Conservation (phyloP, 768 basidiomycete genomes). For the Serendipita sp. region DNA sequence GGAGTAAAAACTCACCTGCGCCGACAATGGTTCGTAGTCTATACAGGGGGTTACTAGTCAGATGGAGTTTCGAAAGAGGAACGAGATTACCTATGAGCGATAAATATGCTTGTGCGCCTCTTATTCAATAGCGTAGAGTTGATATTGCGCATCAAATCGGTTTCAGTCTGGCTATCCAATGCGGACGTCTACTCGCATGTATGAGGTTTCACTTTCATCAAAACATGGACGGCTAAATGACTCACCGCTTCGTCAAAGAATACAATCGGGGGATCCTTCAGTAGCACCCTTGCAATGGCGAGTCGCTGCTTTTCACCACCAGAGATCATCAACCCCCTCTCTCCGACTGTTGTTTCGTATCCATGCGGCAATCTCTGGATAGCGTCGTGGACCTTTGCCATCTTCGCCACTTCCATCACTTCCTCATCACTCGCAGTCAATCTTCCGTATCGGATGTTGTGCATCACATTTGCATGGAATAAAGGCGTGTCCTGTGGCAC, state of each 20-base stretch:
- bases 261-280: conserved; percentile 89
- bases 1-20: conserved; percentile 38
- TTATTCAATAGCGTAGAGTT: conserved; percentile 60
- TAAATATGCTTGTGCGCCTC: conserved; percentile 84
- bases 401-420: conserved; percentile 54
- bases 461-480: conserved; percentile 89
- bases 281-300: conserved; percentile 78
- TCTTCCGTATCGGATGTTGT: conserved; percentile 87
- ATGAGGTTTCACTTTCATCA: not conserved
- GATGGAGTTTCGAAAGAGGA: not conserved
- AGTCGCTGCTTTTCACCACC: conserved; percentile 97
- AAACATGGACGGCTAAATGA: conserved; percentile 6
- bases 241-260: conserved; percentile 97
- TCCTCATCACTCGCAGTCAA: conserved; percentile 79
- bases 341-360: conserved; percentile 84
- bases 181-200: conserved; percentile 60
- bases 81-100: conserved; percentile 55
- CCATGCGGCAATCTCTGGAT: conserved; percentile 68
- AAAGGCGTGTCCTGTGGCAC: conserved; percentile 97
- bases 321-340: conserved; percentile 93
- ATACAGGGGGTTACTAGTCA: no score
- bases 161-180: conserved; percentile 85
- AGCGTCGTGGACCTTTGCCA: conserved; percentile 76
- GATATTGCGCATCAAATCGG: conserved; percentile 89
- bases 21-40: conserved; percentile 73